Base-by-base conservation (phyloP, 2,329 filamentous ascomycete species). In the Fusarium nisikadoi region DNA sequence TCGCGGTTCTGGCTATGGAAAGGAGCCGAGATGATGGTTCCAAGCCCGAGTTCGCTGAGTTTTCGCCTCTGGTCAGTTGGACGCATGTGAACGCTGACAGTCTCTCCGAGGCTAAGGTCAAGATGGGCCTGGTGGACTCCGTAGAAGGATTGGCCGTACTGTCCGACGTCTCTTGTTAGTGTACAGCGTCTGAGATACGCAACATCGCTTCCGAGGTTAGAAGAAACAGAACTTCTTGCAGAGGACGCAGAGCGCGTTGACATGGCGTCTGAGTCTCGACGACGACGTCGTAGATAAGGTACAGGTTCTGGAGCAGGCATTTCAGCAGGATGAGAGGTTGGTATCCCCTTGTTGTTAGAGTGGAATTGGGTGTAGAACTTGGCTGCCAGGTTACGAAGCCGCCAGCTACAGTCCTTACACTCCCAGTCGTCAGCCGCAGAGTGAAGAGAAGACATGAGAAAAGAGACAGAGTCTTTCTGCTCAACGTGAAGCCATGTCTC, bases 1-100 rank as follows among this genome's bases (percentile, higher is more conserved):
- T 55, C 29, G 19, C 56, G 59, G 19, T 61, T 54, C 16, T 74
- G 68, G 17, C 39, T 65, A 23, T 76, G 74, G 19, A 66, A 53
- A 13, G 74, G 65, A 3, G 68, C 66, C 1, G 74, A 76, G 39
- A 76, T 73, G 56, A 76, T 67, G 7, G 59, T 68, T 8, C 74
- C 74, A 4, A 49, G 46, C 4, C 11, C 27, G n/a, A 75, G 68
- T 7, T 70, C 42, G 2, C 19, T 13, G 10, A 11, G 20, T 8
- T 9, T 12, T 2, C 29, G 27, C 17, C 23, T 41, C 3, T 46
- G 20, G 33, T 76, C 74, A 6, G 62, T 61, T 8, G 11, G 11
- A 6, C 74, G 62, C 67, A 70, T 70, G 9, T 36, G 33, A 6
- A 62, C 60, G 6, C 42, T 43, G 16, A 74, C 67, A 2, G 54